Evolutionary conservation across 345 rosid genomes (phyloP).

Genomic region (Draba incana): DNA sequence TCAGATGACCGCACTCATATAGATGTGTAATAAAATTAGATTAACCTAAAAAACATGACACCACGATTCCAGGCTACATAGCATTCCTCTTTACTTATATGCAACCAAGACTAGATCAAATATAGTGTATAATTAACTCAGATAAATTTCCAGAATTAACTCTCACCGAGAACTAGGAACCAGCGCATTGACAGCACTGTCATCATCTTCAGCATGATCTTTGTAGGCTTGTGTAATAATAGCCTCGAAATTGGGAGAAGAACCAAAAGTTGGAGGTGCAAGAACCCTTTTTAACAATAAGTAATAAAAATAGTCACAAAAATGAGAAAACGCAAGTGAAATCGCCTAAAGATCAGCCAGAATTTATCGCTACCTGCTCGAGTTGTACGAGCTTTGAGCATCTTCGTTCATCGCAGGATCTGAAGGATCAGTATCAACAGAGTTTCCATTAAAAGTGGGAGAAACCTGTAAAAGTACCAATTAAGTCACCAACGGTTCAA

Average conservation of each 20-base stretch:
- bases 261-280: constrained; percentile 97
- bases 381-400: constrained; percentile 67
- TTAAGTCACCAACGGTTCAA: neutral
- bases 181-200: constrained; percentile 55
- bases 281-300: constrained; percentile 52
- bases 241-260: constrained; percentile 77
- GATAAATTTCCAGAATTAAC: neutral
- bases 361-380: constrained; percentile 59
- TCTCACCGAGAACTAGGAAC: constrained; percentile 42
- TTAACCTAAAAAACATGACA: constrained; percentile 19
- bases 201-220: constrained; percentile 62
- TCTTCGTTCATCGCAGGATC: constrained; percentile 72
- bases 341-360: neutral
- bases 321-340: too few relatives aligned
- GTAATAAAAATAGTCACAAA: constrained; percentile 27
- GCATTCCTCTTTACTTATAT: neutral
- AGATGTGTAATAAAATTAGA: constrained; percentile 22
- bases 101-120: constrained; percentile 12
- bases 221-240: constrained; percentile 54
- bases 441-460: constrained; percentile 53
- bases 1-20: constrained; percentile 16
- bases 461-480: constrained; percentile 53
- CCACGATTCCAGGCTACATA: constrained; percentile 15
- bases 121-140: neutral
- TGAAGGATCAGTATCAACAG: constrained; percentile 49